These are phyloP conservation scores for Boletus vermiculosoides DNA, from an alignment of 768 basidiomycete genomes.

Conservation along the genomic window DNA sequence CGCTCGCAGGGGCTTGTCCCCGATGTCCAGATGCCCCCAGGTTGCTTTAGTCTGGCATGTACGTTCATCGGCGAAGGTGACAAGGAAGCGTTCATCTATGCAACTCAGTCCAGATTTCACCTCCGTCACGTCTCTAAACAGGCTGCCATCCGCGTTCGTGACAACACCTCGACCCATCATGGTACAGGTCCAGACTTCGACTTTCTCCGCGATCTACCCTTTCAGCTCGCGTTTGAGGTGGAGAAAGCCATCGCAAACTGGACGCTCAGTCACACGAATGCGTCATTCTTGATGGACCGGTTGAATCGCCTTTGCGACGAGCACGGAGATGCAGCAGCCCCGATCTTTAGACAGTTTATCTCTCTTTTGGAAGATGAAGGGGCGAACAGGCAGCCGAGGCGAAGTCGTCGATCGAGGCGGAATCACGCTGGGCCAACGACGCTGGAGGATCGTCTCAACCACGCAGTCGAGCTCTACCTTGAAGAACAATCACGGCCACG, in stretches of 20 bases:
- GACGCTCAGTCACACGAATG: slow-evolving; percentile 25
- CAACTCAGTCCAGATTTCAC: slow-evolving; percentile 23
- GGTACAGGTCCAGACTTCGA: slow-evolving; percentile 16
- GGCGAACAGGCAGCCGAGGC: not conserved
- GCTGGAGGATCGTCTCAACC: slow-evolving; percentile 14
- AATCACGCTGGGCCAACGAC: slow-evolving; percentile 2
- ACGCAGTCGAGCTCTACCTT: slow-evolving; percentile 19
- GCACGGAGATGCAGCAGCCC: slow-evolving; percentile 15
- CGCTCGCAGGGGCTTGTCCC: slow-evolving; percentile 31
- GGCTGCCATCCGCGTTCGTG: slow-evolving; percentile 16
- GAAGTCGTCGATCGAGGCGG: not conserved
- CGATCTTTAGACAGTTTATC: slow-evolving; percentile 26
- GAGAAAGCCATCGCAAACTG: slow-evolving; percentile 37
- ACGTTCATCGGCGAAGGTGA: slow-evolving; percentile 28
- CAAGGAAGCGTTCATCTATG: slow-evolving; percentile 30
- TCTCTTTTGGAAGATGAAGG: slow-evolving; percentile 20
- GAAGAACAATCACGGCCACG: slow-evolving; percentile 26
- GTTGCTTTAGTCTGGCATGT: slow-evolving; percentile 31
- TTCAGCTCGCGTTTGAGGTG: slow-evolving; percentile 38
- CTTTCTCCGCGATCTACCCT: slow-evolving; percentile 29
- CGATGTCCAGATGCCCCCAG: slow-evolving; percentile 26
- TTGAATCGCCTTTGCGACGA: slow-evolving; percentile 21
- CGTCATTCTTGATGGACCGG: slow-evolving; percentile 15
- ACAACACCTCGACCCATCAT: slow-evolving; percentile 10
- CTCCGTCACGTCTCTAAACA: slow-evolving; percentile 6